Evolutionary conservation across 2,329 filamentous ascomycete genomes (phyloP).

Genomic region (Colletotrichum tropicicola): DNA sequence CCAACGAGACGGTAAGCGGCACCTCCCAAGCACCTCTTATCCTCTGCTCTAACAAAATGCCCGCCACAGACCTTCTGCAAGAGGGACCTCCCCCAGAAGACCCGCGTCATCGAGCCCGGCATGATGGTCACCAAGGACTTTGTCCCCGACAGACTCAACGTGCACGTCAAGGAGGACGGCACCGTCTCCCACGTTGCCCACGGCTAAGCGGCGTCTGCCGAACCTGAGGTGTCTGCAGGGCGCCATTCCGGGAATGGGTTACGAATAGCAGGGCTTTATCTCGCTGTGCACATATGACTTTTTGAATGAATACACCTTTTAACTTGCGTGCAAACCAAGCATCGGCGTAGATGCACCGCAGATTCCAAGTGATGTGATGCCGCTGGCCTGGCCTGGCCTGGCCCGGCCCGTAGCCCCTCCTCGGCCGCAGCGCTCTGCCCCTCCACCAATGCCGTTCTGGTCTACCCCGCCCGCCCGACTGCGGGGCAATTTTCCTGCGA

Average conservation of each 20-base stretch:
- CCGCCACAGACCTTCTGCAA: conserved; percentile 65
- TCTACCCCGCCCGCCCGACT: conserved; percentile 37
- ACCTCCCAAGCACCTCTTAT: background rate
- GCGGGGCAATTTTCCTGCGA: conserved; percentile 33
- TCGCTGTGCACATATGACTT: too few species aligned
- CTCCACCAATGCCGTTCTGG: conserved; percentile 30
- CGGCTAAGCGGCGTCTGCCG: conserved; percentile 47
- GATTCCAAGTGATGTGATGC: conserved; percentile 18
- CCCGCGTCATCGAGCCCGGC: conserved; percentile 65
- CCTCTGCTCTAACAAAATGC: background rate
- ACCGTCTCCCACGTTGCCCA: conserved; percentile 68
- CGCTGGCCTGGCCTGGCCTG: background rate
- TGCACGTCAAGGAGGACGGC: conserved; percentile 68
- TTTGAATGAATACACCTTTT: background rate
- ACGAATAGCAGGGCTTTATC: background rate
- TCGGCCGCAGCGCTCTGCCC: background rate
- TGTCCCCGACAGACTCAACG: conserved; percentile 62
- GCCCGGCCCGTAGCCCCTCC: background rate
- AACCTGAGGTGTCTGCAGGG: background rate
- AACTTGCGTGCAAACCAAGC: background rate
- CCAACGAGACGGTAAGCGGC: conserved; percentile 61
- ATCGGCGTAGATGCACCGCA: background rate
- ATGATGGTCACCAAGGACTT: conserved; percentile 68
- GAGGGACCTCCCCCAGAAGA: conserved; percentile 64
- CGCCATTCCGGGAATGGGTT: background rate